Conservation (phyloP, 257 asterid species). For the Solanum chilense region DNA sequence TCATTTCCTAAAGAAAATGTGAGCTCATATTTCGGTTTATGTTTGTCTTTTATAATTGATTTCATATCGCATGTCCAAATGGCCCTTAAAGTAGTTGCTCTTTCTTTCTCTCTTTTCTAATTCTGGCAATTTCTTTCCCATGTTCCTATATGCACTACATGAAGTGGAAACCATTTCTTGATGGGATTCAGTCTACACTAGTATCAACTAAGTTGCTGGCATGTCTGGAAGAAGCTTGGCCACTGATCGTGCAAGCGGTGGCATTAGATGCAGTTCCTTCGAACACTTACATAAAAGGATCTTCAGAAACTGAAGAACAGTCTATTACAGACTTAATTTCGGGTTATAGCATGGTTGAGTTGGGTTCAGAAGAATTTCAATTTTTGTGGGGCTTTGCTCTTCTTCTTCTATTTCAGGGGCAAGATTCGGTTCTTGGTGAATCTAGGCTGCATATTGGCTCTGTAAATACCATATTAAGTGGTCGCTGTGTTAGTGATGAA, state of each 20-base stretch:
- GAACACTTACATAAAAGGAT: conserved; percentile 27
- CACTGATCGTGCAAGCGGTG: conserved; percentile 80
- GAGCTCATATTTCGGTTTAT: conserved; percentile 27
- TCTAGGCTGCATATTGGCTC: conserved; percentile 32
- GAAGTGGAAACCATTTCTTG: conserved; percentile 97
- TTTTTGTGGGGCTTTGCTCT: conserved; percentile 85
- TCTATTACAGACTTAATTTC: conserved; percentile 46
- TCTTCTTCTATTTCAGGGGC: conserved; percentile 78
- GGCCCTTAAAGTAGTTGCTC: not conserved
- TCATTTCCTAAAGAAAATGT: conserved; percentile 54
- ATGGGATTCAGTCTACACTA: conserved; percentile 75
- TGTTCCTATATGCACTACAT: conserved; percentile 14
- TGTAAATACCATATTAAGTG: conserved; percentile 42
- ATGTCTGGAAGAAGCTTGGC: conserved; percentile 98
- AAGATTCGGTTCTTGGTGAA: conserved; percentile 24
- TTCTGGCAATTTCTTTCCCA: conserved; percentile 5
- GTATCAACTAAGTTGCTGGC: conserved; percentile 71
- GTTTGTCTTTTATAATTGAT: not conserved
- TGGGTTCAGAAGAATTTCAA: conserved; percentile 55
- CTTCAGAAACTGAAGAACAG: conserved; percentile 28
- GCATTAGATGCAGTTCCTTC: conserved; percentile 87
- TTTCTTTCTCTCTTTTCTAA: not conserved
- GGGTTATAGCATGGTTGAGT: conserved; percentile 77
- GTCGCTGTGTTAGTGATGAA: conserved; percentile 36
- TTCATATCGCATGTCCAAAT: not conserved